Conservation (phyloP, 2,329 filamentous ascomycete genomes). For the Neonectria sp. region DNA sequence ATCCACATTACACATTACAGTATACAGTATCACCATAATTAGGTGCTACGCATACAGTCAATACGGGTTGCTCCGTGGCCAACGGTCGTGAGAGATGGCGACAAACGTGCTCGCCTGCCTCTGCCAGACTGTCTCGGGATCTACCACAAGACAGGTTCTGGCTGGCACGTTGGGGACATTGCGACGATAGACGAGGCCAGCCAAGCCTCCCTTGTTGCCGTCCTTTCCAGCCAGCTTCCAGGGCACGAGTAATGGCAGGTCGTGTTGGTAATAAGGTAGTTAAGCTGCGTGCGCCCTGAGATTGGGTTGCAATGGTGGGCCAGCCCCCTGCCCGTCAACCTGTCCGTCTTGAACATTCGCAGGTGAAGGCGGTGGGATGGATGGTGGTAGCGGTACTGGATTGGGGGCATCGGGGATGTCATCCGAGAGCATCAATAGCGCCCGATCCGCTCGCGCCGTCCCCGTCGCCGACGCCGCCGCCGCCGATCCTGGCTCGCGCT, state of each 20-base stretch:
- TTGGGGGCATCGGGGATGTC: conserved; percentile 8
- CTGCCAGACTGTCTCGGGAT: not conserved
- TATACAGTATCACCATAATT: no score
- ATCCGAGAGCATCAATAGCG: conserved; percentile 18
- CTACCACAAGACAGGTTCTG: not conserved
- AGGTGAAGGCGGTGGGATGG: conserved; percentile 22
- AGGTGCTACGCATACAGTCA: not conserved
- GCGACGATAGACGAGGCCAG: not conserved
- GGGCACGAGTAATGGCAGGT: not conserved
- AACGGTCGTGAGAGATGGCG: not conserved
- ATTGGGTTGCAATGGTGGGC: conserved; percentile 36
- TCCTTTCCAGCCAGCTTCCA: not conserved
- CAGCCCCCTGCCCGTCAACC: conserved; percentile 26
- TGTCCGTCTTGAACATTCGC: not conserved
- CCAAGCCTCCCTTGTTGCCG: conserved; percentile 1
- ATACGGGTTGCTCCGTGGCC: not conserved
- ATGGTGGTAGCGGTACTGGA: not conserved
- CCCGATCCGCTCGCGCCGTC: conserved; percentile 13
- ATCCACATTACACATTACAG: not conserved
- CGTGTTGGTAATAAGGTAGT: not conserved
- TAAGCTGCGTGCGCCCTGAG: conserved; percentile 19
- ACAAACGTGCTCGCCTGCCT: conserved; percentile 2
- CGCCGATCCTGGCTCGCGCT: conserved; percentile 26
- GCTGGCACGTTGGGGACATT: conserved; percentile 12
- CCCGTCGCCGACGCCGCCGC: conserved; percentile 8